Percentiles rank a stretch among this genome's conserved stretches.
phyloP scores from a whole-genome alignment of 2,329 filamentous ascomycete species.

The Aspergillus spinulosporus region DNA sequence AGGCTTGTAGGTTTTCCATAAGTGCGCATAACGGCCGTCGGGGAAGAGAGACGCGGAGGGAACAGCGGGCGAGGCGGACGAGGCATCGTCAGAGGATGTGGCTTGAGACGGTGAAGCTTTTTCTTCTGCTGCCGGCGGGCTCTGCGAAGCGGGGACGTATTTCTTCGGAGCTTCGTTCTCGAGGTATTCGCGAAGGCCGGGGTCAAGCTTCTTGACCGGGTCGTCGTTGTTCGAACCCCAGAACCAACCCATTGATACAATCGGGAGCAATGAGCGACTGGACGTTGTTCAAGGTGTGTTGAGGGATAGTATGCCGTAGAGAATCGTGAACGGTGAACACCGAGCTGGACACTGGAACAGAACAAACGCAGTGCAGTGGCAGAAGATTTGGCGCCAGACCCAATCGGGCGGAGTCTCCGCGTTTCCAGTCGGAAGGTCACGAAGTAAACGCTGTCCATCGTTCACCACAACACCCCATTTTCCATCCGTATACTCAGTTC shows the following conservation, averaged over 20 bases:
- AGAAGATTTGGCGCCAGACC: constrained; percentile 26
- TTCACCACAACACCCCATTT: constrained; percentile 10
- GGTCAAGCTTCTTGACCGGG: constrained; percentile 74
- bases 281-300: neutral
- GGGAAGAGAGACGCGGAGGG: constrained; percentile 60
- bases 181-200: constrained; percentile 79
- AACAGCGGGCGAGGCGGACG: constrained; percentile 37
- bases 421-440: constrained; percentile 1
- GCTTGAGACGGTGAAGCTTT: constrained; percentile 24
- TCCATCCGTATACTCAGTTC: constrained; percentile 9
- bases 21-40: constrained; percentile 75
- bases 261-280: neutral
- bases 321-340: constrained; percentile 36
- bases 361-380: constrained; percentile 27
- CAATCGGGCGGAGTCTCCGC: constrained; percentile 19
- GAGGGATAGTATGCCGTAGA: neutral
- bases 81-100: constrained; percentile 23
- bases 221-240: constrained; percentile 61
- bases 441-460: constrained; percentile 10
- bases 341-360: neutral
- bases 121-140: constrained; percentile 26
- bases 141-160: constrained; percentile 49
- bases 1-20: constrained; percentile 90
- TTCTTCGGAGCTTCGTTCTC: constrained; percentile 77
- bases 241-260: constrained; percentile 58